These are phyloP conservation scores for Ceratobasidium sp. DNA, from an alignment of 1,284 basidiomycete genomes.

Conservation along the genomic window DNA sequence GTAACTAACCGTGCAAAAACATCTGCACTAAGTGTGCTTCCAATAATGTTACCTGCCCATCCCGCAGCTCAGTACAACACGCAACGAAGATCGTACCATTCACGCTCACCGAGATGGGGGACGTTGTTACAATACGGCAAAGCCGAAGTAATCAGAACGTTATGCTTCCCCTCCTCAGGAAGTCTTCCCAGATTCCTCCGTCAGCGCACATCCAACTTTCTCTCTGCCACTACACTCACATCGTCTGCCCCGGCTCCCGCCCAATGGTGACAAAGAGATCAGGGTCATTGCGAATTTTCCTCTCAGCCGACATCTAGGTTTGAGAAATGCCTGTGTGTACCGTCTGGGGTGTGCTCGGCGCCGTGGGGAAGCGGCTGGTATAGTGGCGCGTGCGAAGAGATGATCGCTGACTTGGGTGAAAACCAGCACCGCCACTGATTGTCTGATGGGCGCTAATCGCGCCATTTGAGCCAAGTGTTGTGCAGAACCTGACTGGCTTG, in stretches of 20 bases:
- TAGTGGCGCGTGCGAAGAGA: conserved; percentile 12
- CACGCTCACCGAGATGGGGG: conserved; percentile 86
- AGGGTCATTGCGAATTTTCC: conserved; percentile 37
- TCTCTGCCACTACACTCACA: neutral
- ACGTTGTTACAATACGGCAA: conserved; percentile 99
- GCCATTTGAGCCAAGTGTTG: too few relatives aligned
- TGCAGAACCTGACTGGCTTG: too few relatives aligned
- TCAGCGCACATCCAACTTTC: conserved; percentile 33
- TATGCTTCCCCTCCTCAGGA: conserved; percentile 85
- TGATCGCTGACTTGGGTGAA: conserved; percentile 32
- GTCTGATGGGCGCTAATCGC: too few relatives aligned
- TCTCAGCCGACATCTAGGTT: conserved; percentile 9
- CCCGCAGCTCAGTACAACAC: conserved; percentile 12
- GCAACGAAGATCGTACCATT: conserved; percentile 10
- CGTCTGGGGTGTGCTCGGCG: neutral
- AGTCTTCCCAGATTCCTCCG: conserved; percentile 63
- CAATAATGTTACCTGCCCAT: conserved; percentile 91
- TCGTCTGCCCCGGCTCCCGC: conserved; percentile 43
- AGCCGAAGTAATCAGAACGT: conserved; percentile 94
- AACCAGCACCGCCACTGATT: conserved; percentile 29
- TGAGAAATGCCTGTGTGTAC: neutral
- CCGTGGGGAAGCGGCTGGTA: neutral
- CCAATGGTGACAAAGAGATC: conserved; percentile 51
- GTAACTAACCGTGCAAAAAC: conserved; percentile 93
- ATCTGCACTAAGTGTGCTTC: conserved; percentile 94